These are phyloP conservation scores for Lophium mytilinum DNA, from an alignment of 495 filamentous ascomycete genomes.

Conservation along the genomic window DNA sequence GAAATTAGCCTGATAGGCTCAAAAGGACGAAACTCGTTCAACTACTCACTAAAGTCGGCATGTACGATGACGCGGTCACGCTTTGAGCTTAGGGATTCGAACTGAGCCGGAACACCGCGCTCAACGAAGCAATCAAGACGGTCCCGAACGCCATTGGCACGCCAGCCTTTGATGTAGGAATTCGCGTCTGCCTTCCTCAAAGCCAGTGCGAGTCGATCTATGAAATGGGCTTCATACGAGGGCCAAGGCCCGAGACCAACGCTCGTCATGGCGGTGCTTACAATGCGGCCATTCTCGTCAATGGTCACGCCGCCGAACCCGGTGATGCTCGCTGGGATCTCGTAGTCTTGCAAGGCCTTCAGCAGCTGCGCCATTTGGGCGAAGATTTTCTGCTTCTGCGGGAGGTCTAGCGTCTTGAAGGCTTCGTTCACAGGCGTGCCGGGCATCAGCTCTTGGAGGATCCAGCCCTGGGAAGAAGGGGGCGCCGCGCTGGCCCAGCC, in stretches of 20 bases:
- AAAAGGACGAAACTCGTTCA: neutral
- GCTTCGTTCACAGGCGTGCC: constrained; percentile 14
- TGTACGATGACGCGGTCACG: neutral
- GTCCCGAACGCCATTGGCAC: constrained; percentile 22
- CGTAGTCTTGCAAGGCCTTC: constrained; percentile 26
- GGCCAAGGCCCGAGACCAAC: constrained; percentile 24
- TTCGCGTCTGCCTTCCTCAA: constrained; percentile 18
- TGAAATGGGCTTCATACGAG: constrained; percentile 18
- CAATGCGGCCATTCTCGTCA: constrained; percentile 23
- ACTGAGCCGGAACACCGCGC: constrained; percentile 25
- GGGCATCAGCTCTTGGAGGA: constrained; percentile 28
- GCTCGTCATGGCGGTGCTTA: constrained; percentile 28
- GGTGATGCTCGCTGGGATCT: constrained; percentile 25
- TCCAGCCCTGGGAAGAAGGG: constrained; percentile 24
- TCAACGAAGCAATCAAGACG: constrained; percentile 27
- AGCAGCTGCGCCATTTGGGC: constrained; percentile 25
- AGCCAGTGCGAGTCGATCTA: constrained; percentile 10
- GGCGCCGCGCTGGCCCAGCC: constrained; percentile 25
- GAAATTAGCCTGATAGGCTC: constrained; percentile 1
- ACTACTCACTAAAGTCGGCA: constrained; percentile 5
- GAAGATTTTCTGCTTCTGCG: constrained; percentile 19
- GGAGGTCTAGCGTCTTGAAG: constrained; percentile 15
- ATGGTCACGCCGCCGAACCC: constrained; percentile 28
- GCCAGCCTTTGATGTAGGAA: constrained; percentile 27
- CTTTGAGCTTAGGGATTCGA: constrained; percentile 14